phyloP scores from a whole-genome alignment of 768 basidiomycete species.

The Macrolepiota dolichaula region DNA sequence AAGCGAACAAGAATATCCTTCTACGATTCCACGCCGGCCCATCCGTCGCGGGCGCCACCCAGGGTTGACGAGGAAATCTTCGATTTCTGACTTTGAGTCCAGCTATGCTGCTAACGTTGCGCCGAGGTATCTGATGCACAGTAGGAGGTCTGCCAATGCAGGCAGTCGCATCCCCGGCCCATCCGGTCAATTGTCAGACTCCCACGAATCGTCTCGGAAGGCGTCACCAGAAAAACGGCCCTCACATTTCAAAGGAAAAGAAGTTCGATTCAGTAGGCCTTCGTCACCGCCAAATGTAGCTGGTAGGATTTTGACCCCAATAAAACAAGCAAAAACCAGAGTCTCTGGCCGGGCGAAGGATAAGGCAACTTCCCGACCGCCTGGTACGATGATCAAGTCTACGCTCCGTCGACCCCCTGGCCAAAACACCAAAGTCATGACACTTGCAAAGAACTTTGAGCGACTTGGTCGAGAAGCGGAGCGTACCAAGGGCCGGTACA shows the following conservation, averaged over 20 bases:
- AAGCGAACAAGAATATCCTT: conserved; percentile 70
- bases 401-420: conserved; percentile 52
- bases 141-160: conserved; percentile 40
- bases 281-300: conserved; percentile 37
- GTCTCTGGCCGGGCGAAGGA: conserved; percentile 36
- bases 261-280: conserved; percentile 40
- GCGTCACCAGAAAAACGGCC: conserved; percentile 73
- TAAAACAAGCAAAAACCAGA: conserved; percentile 35
- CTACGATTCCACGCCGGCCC: conserved; percentile 33
- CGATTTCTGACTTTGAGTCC: conserved; percentile 84
- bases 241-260: conserved; percentile 30
- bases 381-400: conserved; percentile 39
- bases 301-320: conserved; percentile 10
- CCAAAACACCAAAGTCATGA: conserved; percentile 72
- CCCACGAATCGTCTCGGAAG: conserved; percentile 58
- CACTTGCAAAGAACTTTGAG: conserved; percentile 89
- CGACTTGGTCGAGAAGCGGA: conserved; percentile 74
- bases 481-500: conserved; percentile 72
- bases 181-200: conserved; percentile 45
- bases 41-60: conserved; percentile 47
- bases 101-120: conserved; percentile 93
- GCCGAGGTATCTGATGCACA: conserved; percentile 62
- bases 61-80: conserved; percentile 42
- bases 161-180: conserved; percentile 54
- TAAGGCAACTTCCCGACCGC: conserved; percentile 40